Base-by-base conservation (phyloP, 352 stramenopile species). In the Globisporangium megalacanthum region DNA sequence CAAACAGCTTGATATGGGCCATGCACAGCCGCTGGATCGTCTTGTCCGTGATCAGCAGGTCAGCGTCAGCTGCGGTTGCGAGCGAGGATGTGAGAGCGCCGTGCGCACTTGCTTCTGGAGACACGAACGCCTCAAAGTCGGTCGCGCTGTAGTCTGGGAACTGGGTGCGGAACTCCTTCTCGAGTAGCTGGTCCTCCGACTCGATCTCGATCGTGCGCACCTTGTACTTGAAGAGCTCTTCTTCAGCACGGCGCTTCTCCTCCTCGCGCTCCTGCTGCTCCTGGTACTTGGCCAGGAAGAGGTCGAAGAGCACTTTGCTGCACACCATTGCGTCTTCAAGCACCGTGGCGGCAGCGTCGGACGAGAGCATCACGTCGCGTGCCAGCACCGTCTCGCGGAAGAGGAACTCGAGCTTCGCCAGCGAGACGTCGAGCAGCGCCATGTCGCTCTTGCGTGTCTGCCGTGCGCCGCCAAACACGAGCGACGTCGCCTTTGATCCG, bases 91-190 rank as follows among this genome's bases (percentile, higher is more conserved):
- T 58, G 19, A 66, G 48, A 44, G 56, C 59, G 41, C 52, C 52
- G n/a, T 11, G 25, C 0, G 35, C 58, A 29, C 33, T 44, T 1
- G 47, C 33, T 5, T 85, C 72, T 0, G 70, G 64, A 4, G 68
- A 72, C 17, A 92, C 69, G 55, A 89, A 89, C 13, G 68, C 73
- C 51, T 86, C 65, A 49, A 94, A 90, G 54, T 94, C 82, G 48
- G 67, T 69, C 5, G 51, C 61, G 35, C 67, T 81, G 65, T 97
- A 98, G 70, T 98, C 86, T 14, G 95, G 95, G 66, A 98, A 98
- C 61, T 98, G 88, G 19, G 97, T 71, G 6, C 82, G 72, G 58
- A 92, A 98, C 44, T 96, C 84, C 36, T 89, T 66, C 59, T 98
- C 90, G 11, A 92, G 56, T 2, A 95, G 55, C 29, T 93, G 70